Base-by-base conservation (phyloP, 2,329 filamentous ascomycete species). In the Trichoderma sp. region DNA sequence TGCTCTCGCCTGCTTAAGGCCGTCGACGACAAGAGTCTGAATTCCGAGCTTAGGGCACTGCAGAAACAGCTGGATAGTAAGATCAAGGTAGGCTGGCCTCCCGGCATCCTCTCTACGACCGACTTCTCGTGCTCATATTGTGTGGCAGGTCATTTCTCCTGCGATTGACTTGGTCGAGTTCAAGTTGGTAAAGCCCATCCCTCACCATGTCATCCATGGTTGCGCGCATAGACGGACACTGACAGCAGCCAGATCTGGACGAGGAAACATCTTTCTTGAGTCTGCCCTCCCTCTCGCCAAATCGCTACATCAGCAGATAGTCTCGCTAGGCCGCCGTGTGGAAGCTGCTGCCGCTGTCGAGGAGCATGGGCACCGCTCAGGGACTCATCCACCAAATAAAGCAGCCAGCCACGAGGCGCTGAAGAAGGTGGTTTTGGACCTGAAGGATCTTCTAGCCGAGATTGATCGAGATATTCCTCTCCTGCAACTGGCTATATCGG, bases 401-500 rank as follows among this genome's bases (percentile, higher is more conserved):
- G 30, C 19, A 19, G 28, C 51, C 15, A 68, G 85, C 66, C 84
- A 89, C 64, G 76, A 80, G 2, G 88, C 94, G 72, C 80, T 97
- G 24, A 82, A 85, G 60, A 78, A 80, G 45, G 90, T 98, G 68
- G 86, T 94, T 60, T 74, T 79, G 12, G 90, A 93, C 52, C 94
- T 97, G 72, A 91, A 88, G 73, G 82, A 80, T 14, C 79, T 99
- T 3, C 83, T 98, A 2, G 79, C 81, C 12, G 87, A 90, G 9
- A 96, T 99, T 67, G 94, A 98, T 75, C 90, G 95, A 75, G 91
- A 94, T 14, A 92, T 98, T 12, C 94, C 94, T 0, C 81, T 97
- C 3, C 90, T 99, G 74, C 97, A 95, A 71, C 83, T 99, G 30
- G 95, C 95, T 63, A 96, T 99, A 69, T 95, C 92, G 1, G 94